These are phyloP conservation scores for Phaeosphaeriaceae sp. DNA, from an alignment of 2,329 filamentous ascomycete genomes.

Conservation along the genomic window DNA sequence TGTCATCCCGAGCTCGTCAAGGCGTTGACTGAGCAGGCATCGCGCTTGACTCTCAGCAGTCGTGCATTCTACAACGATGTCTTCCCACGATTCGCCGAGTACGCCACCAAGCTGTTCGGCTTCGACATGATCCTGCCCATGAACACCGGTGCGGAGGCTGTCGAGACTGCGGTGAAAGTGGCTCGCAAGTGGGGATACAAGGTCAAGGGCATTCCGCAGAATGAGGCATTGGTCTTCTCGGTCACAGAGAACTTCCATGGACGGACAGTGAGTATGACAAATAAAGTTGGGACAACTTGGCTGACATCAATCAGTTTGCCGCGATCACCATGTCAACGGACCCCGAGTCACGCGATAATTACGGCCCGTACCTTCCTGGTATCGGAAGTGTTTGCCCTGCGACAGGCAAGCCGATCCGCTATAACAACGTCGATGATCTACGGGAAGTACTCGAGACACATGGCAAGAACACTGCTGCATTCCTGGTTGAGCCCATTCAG, in stretches of 20 bases:
- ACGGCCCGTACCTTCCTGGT: conserved; percentile 92
- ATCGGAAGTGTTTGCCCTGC: conserved; percentile 79
- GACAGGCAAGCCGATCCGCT: conserved; percentile 79
- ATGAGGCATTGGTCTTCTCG: conserved; percentile 83
- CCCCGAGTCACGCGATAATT: conserved; percentile 94
- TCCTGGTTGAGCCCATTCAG: conserved; percentile 96
- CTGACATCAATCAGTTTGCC: conserved; percentile 69
- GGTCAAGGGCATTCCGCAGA: conserved; percentile 85
- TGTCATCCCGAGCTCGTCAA: conserved; percentile 96
- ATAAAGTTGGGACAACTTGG: background rate
- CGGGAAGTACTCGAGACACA: conserved; percentile 80
- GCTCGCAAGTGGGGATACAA: conserved; percentile 98
- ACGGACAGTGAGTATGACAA: conserved; percentile 72
- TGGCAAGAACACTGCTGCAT: conserved; percentile 85
- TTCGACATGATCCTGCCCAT: conserved; percentile 98
- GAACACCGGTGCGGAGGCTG: conserved; percentile 96
- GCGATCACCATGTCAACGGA: conserved; percentile 96
- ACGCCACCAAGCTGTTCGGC: conserved; percentile 85
- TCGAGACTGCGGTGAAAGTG: conserved; percentile 95
- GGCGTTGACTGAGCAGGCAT: conserved; percentile 86
- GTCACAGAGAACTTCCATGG: conserved; percentile 96
- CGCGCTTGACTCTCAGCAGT: conserved; percentile 87
- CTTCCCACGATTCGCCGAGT: conserved; percentile 93
- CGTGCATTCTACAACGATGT: conserved; percentile 98
- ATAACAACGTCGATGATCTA: conserved; percentile 83